Percentiles rank a stretch among this genome's conserved stretches.
Conservation (phyloP, 768 basidiomycete genomes). For the Phylloporus scabripes region DNA sequence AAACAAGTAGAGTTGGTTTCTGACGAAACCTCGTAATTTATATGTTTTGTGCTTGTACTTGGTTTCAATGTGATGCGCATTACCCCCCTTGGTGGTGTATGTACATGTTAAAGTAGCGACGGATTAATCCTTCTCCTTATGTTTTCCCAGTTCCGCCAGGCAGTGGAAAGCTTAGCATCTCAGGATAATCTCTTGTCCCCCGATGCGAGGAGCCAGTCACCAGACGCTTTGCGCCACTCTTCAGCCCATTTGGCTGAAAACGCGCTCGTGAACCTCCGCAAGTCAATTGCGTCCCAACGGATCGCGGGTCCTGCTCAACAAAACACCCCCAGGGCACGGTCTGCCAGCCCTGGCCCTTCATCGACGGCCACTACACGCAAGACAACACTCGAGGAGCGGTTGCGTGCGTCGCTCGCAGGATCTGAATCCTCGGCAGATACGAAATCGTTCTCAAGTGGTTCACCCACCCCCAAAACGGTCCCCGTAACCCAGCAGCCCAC, state of each 20-base stretch:
- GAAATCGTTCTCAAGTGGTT: constrained; percentile 35
- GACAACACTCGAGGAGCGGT: constrained; percentile 67
- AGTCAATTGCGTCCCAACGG: constrained; percentile 53
- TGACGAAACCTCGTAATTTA: constrained; percentile 17
- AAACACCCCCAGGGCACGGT: constrained; percentile 16
- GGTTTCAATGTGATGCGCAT: neutral
- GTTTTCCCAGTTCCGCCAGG: constrained; percentile 72
- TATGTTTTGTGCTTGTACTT: constrained; percentile 1
- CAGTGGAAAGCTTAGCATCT: constrained; percentile 63
- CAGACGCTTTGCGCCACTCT: constrained; percentile 32
- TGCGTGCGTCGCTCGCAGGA: constrained; percentile 58
- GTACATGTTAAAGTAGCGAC: neutral
- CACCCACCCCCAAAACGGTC: constrained; percentile 30
- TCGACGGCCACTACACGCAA: constrained; percentile 35
- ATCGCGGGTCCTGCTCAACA: constrained; percentile 36
- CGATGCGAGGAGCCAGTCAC: constrained; percentile 35
- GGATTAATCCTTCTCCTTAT: constrained; percentile 32
- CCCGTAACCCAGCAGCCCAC: constrained; percentile 31
- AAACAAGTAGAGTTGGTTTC: constrained; percentile 42
- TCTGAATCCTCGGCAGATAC: constrained; percentile 49
- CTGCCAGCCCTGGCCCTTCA: constrained; percentile 23
- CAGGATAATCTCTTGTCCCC: constrained; percentile 28
- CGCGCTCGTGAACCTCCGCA: constrained; percentile 56
- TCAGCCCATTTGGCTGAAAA: constrained; percentile 57
- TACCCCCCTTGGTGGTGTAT: too few relatives aligned